Percentiles rank a stretch among this genome's conserved stretches.
phyloP scores from a whole-genome alignment of 495 filamentous ascomycete species.

The Penicillium mononematosum region DNA sequence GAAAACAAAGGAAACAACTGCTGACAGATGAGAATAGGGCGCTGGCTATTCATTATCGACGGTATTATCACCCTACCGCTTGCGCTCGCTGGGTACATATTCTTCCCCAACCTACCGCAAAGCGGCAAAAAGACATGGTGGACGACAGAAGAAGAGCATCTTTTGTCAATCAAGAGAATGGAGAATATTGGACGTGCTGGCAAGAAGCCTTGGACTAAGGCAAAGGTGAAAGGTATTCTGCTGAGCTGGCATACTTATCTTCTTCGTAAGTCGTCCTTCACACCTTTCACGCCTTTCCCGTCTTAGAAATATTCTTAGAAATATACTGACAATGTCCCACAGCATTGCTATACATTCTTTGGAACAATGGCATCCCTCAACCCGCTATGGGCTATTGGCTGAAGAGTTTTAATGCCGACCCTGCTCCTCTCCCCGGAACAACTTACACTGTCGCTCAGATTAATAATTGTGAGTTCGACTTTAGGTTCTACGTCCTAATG shows the following conservation, averaged over 20 bases:
- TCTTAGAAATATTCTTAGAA: not conserved
- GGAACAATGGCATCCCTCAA: slow-evolving; percentile 27
- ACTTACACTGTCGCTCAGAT: slow-evolving; percentile 23
- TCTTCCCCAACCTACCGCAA: slow-evolving; percentile 46
- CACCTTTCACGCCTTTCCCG: not conserved
- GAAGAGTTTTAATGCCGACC: slow-evolving; percentile 28
- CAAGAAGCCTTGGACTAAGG: slow-evolving; percentile 25
- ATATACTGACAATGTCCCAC: not conserved
- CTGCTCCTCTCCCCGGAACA: slow-evolving; percentile 28
- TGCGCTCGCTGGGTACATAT: slow-evolving; percentile 50
- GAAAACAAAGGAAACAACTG: too few relatives aligned
- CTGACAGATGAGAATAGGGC: slow-evolving; percentile 11
- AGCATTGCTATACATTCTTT: slow-evolving; percentile 26
- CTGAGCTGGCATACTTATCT: slow-evolving; percentile 32
- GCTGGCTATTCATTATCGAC: slow-evolving; percentile 39
- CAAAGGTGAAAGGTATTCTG: slow-evolving; percentile 25
- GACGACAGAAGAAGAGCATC: slow-evolving; percentile 26
- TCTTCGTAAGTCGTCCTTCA: slow-evolving; percentile 21
- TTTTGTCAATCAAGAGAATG: slow-evolving; percentile 26
- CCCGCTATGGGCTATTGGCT: slow-evolving; percentile 29
- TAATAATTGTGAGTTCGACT: slow-evolving; percentile 21
- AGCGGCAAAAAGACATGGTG: slow-evolving; percentile 30
- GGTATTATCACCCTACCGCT: slow-evolving; percentile 43
- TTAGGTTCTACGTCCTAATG: not conserved
- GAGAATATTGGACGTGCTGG: slow-evolving; percentile 24